Evolutionary conservation across 176 grass and related monocot genomes (phyloP).

Genomic region (Leersia perrieri): DNA sequence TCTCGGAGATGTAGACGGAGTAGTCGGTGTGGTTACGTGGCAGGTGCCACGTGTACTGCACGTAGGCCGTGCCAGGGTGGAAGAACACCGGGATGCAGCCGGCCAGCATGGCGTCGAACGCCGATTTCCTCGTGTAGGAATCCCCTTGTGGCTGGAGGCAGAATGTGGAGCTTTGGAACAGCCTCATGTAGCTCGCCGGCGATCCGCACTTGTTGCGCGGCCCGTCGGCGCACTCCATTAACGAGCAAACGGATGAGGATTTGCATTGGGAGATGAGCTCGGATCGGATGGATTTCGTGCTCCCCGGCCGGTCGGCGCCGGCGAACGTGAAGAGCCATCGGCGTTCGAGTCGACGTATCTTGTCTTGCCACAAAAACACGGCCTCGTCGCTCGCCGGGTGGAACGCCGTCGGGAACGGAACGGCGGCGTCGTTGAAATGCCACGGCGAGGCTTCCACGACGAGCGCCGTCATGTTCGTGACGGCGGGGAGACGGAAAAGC

Average conservation of each 20-base stretch:
- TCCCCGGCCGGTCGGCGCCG: slow-evolving; percentile 41
- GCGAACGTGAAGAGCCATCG: slow-evolving; percentile 76
- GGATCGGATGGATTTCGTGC: slow-evolving; percentile 42
- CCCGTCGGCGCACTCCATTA: slow-evolving; percentile 52
- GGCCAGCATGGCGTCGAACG: slow-evolving; percentile 74
- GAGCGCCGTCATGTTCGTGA: slow-evolving; percentile 68
- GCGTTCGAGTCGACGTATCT: slow-evolving; percentile 40
- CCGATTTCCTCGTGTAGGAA: slow-evolving; percentile 40
- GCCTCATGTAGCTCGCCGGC: slow-evolving; percentile 40
- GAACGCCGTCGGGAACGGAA: slow-evolving; percentile 74
- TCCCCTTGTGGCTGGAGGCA: slow-evolving; percentile 68
- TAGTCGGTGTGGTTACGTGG: slow-evolving; percentile 54
- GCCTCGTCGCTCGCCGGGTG: slow-evolving; percentile 68
- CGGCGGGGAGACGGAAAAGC: slow-evolving; percentile 54
- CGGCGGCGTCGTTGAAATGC: slow-evolving; percentile 64
- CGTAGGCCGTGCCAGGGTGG: slow-evolving; percentile 65
- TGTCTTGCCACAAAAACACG: slow-evolving; percentile 52
- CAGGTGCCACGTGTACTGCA: slow-evolving; percentile 76
- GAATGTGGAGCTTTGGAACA: slow-evolving; percentile 76
- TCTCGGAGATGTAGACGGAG: slow-evolving; percentile 66
- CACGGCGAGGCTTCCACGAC: slow-evolving; percentile 72
- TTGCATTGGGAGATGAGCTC: slow-evolving; percentile 49
- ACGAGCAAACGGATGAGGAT: slow-evolving; percentile 43
- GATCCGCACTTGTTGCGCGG: slow-evolving; percentile 48
- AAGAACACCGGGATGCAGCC: slow-evolving; percentile 88